These are phyloP conservation scores for Blastomyces emzantsi DNA, from an alignment of 2,329 filamentous ascomycete genomes.

Conservation along the genomic window DNA sequence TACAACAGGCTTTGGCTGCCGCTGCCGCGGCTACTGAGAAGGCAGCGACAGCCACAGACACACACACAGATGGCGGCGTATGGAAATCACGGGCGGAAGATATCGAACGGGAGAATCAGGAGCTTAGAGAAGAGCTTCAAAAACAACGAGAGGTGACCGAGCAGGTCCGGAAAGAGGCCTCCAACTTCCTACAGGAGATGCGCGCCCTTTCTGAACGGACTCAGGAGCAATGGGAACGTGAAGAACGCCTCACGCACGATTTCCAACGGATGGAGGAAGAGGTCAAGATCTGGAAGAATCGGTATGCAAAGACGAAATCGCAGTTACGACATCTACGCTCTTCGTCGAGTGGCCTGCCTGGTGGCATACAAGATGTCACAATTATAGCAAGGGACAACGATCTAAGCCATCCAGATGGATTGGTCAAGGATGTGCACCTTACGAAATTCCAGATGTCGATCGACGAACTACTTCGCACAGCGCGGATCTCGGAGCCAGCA, in stretches of 20 bases:
- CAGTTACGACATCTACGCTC: slow-evolving; percentile 74
- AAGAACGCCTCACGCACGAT: slow-evolving; percentile 66
- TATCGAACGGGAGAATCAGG: slow-evolving; percentile 55
- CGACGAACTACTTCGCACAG: slow-evolving; percentile 75
- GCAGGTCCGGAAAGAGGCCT: slow-evolving; percentile 75
- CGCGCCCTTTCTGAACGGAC: slow-evolving; percentile 72
- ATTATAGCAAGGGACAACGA: slow-evolving; percentile 58
- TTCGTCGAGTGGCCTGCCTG: slow-evolving; percentile 63
- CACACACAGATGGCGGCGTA: slow-evolving; percentile 41
- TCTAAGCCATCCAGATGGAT: slow-evolving; percentile 61
- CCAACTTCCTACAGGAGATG: slow-evolving; percentile 83
- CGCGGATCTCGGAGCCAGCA: slow-evolving; percentile 63
- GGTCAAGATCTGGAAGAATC: slow-evolving; percentile 79
- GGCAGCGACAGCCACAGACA: neutral
- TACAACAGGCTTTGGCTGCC: slow-evolving; percentile 37
- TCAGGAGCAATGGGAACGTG: slow-evolving; percentile 67
- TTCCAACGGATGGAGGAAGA: slow-evolving; percentile 72
- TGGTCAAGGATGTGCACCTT: slow-evolving; percentile 85
- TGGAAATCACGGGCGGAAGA: slow-evolving; percentile 51
- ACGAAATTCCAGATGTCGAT: slow-evolving; percentile 93
- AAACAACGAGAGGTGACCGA: slow-evolving; percentile 77
- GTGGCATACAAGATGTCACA: slow-evolving; percentile 33
- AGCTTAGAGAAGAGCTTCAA: slow-evolving; percentile 53
- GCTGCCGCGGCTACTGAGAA: neutral
- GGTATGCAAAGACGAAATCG: slow-evolving; percentile 80